These are phyloP conservation scores for Cryptococcus neoformans DNA, from an alignment of 1,284 basidiomycete species.

Conservation along the genomic window DNA sequence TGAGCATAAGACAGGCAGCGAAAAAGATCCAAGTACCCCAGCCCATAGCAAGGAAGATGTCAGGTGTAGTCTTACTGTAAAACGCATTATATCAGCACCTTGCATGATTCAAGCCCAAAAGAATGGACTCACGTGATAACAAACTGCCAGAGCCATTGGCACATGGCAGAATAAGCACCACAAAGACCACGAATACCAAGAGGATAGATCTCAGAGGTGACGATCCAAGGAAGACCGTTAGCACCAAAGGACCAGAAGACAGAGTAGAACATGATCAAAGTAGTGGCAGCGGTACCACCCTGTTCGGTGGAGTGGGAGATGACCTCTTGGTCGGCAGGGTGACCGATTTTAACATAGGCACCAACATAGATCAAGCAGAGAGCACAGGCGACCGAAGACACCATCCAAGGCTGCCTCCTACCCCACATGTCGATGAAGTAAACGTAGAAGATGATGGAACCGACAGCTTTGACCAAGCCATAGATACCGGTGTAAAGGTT, in stretches of 20 bases:
- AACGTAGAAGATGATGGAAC: slow-evolving; percentile 25
- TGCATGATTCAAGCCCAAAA: not conserved
- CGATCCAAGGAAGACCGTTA: slow-evolving; percentile 22
- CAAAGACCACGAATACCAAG: slow-evolving; percentile 13
- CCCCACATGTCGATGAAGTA: slow-evolving; percentile 41
- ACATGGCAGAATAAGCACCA: slow-evolving; percentile 22
- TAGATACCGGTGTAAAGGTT: slow-evolving; percentile 48
- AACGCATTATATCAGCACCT: not conserved
- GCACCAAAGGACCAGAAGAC: slow-evolving; percentile 15
- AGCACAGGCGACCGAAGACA: slow-evolving; percentile 16
- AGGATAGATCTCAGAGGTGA: slow-evolving; percentile 21
- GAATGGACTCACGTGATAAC: slow-evolving; percentile 1
- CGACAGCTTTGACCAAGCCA: slow-evolving; percentile 45
- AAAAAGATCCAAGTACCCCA: slow-evolving; percentile 32
- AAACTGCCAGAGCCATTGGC: slow-evolving; percentile 21
- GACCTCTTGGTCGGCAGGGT: slow-evolving; percentile 10
- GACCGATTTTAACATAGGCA: slow-evolving; percentile 27
- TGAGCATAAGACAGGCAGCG: slow-evolving; percentile 12
- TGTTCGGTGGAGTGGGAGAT: slow-evolving; percentile 12
- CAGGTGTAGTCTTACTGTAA: slow-evolving; percentile 15
- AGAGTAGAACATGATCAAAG: slow-evolving; percentile 33
- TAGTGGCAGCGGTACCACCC: slow-evolving; percentile 25
- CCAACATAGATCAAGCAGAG: slow-evolving; percentile 30
- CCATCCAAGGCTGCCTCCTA: slow-evolving; percentile 31
- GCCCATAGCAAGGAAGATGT: slow-evolving; percentile 30